Evolutionary conservation across 2,329 filamentous ascomycete genomes (phyloP), one percentile per base, ranked within the genome.

Genomic region (Leptodontidium sp.): DNA sequence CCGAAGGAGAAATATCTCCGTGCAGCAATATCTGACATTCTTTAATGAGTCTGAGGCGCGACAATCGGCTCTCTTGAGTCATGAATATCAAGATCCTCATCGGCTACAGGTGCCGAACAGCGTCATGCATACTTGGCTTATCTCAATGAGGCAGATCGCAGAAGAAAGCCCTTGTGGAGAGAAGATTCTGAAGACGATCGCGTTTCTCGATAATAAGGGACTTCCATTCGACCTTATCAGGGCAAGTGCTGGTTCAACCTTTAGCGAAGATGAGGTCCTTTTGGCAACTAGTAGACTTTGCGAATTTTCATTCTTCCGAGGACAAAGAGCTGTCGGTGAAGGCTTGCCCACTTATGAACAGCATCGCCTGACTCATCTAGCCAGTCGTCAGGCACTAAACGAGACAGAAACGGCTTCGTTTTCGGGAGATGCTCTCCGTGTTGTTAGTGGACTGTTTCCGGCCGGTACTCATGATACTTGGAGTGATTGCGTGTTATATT

Each of bases 261-360:
- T 66, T 35, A 66, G 50, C 38, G 68, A 70, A 61, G 45, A 66
- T 24, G 40, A 72, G n/a, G 63, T 75, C 3, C 61, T 65, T n/a
- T 57, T 53, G 50, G 76, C 77, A 0, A 63, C 77, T 12, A 66
- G 68, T 6, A 77, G 75, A 11, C 77, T 81, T 0, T 68, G 72
- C 40, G 75, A 81, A 29, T 79, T 80, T 47, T 81, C 79, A 0
- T 81, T 82, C 61, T 61, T 81, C 0, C 68, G 65, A 35, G 52
- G 68, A 26, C 70, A 65, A 6, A 57, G 11, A 17, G 24, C 52
- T 17, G 64, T 63, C 15, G 52, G 67, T 58, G 64, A 66, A 43
- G 50, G 15, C 29, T 50, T 61, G 26, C 65, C 55, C 50, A 55
- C 29, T 61, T 73, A 72, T 57, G 53, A 70, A 40, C 61, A 69